Percentiles rank a stretch among this genome's conserved stretches.
phyloP scores from a whole-genome alignment of 129 eudicot species.

The Erigeron canadensis region DNA sequence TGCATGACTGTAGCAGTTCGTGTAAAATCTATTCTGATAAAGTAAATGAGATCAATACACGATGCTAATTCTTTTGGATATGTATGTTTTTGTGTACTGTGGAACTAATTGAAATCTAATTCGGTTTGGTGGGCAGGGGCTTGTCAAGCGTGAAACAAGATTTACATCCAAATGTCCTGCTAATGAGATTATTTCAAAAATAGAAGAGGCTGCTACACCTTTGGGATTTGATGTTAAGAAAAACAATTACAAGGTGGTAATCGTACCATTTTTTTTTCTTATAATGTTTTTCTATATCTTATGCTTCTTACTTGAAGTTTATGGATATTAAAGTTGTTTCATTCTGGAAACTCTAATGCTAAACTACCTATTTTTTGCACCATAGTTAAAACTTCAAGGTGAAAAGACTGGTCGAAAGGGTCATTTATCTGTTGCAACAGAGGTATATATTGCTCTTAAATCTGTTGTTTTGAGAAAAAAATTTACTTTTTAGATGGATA shows the following conservation, averaged over 20 bases:
- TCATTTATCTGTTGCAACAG: conserved; percentile 88
- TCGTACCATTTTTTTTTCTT: neutral
- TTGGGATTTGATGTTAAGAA: conserved; percentile 95
- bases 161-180: conserved; percentile 90
- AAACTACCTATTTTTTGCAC: conserved; percentile 3
- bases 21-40: no score
- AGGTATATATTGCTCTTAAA: conserved; percentile 45
- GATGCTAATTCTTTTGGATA: no score
- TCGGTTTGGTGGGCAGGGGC: conserved; percentile 54
- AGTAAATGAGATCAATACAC: no score
- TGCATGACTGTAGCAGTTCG: no score
- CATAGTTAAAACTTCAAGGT: conserved; percentile 87
- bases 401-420: conserved; percentile 98
- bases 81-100: neutral
- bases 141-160: conserved; percentile 94
- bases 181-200: conserved; percentile 75
- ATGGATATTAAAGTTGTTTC: neutral
- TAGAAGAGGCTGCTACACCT: conserved; percentile 87
- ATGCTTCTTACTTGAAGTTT: neutral
- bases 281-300: conserved; percentile 2
- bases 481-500: neutral
- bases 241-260: conserved; percentile 81
- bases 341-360: neutral
- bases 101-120: conserved; percentile 19
- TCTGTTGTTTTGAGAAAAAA: neutral